phyloP scores from a whole-genome alignment of 768 basidiomycete species.

The Daedaleopsis nitida region DNA sequence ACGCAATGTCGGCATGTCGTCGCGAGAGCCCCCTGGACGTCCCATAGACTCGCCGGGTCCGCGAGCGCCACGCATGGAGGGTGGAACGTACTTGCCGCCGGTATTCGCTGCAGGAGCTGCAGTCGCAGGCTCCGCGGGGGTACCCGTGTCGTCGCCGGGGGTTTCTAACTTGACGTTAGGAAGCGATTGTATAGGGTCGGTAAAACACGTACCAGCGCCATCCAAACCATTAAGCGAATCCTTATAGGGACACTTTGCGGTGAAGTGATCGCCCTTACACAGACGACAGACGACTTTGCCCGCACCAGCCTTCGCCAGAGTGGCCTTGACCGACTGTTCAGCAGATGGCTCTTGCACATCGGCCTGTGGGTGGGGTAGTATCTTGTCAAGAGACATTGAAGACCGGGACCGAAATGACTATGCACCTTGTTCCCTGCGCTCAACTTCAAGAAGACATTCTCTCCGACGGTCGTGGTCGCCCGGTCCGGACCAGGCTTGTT shows the following conservation, averaged over 20 bases:
- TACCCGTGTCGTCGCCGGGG: constrained; percentile 39
- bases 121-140: constrained; percentile 36
- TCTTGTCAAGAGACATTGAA: neutral
- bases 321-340: constrained; percentile 66
- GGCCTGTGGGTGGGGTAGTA: constrained; percentile 38
- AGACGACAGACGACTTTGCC: constrained; percentile 91
- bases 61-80: constrained; percentile 81
- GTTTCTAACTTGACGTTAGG: constrained; percentile 33
- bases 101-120: constrained; percentile 39
- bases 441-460: constrained; percentile 65
- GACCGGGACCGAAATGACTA: constrained; percentile 35
- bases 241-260: constrained; percentile 97
- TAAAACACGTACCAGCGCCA: constrained; percentile 45
- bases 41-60: constrained; percentile 81
- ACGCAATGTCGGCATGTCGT: constrained; percentile 94
- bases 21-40: constrained; percentile 58
- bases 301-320: constrained; percentile 71
- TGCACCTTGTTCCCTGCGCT: constrained; percentile 58
- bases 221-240: constrained; percentile 84
- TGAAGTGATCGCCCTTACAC: constrained; percentile 97
- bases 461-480: constrained; percentile 91
- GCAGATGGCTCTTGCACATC: constrained; percentile 67
- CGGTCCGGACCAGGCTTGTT: constrained; percentile 87
- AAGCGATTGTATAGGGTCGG: neutral
- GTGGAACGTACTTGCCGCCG: constrained; percentile 89